Evolutionary conservation across 495 filamentous ascomycete genomes (phyloP).

Genomic region (Terfezia claveryi): DNA sequence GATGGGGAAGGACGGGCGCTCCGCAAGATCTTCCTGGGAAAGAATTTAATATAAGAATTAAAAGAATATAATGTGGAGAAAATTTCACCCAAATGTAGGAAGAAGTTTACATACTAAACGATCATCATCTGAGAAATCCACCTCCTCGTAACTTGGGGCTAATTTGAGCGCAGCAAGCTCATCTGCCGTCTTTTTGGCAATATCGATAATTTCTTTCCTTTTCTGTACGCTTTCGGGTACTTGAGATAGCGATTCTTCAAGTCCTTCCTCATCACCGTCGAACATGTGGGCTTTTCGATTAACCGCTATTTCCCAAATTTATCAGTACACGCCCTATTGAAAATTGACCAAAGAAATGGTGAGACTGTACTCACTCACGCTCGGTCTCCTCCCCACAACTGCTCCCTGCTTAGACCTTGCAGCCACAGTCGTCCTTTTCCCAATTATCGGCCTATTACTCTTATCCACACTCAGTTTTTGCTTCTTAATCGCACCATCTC

Average conservation of each 20-base stretch:
- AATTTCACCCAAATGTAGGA: too few species aligned
- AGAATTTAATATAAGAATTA: neutral
- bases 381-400: neutral
- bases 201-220: constrained; percentile 36
- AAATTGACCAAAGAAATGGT: neutral
- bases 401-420: neutral
- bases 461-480: neutral
- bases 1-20: constrained; percentile 32
- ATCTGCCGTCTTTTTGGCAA: constrained; percentile 32
- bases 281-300: neutral
- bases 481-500: neutral
- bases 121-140: constrained; percentile 80
- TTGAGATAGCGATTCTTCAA: constrained; percentile 10
- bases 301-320: too few species aligned
- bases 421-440: neutral
- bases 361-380: constrained; percentile 3
- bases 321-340: too few species aligned
- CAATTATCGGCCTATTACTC: neutral
- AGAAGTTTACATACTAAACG: constrained; percentile 21
- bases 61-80: neutral
- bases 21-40: constrained; percentile 28
- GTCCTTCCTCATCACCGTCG: constrained; percentile 13
- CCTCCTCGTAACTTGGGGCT: constrained; percentile 56
- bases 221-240: constrained; percentile 28
- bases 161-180: constrained; percentile 46